A percentile compares a stretch with the other conserved stretches of the same genome.
phyloP scores from a whole-genome alignment of 768 basidiomycete genomes.

The Boletus pseudopeckii region DNA sequence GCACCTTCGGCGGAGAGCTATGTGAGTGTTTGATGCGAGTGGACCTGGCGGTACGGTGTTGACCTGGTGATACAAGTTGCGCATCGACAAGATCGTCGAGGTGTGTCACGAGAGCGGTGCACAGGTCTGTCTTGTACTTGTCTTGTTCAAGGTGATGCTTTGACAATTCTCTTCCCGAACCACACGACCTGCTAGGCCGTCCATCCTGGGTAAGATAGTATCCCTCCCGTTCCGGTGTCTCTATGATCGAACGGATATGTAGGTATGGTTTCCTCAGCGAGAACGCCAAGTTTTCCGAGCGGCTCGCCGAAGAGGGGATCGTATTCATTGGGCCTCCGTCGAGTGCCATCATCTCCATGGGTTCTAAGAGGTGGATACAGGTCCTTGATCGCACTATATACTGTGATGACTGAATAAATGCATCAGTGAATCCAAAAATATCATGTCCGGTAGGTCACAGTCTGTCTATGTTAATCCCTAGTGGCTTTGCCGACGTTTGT shows the following conservation, averaged over 20 bases:
- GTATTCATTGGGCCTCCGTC: conserved; percentile 90
- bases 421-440: conserved; percentile 89
- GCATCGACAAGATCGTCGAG: conserved; percentile 85
- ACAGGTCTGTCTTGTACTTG: conserved; percentile 49
- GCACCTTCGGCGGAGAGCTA: conserved; percentile 87
- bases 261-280: conserved; percentile 92
- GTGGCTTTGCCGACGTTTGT: conserved; percentile 4
- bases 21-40: conserved; percentile 44
- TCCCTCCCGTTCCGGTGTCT: neutral
- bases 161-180: neutral
- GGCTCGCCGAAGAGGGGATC: conserved; percentile 72
- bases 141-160: neutral
- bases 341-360: conserved; percentile 89
- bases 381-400: neutral
- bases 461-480: neutral
- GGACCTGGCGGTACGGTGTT: neutral
- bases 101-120: conserved; percentile 80
- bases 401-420: neutral
- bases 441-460: conserved; percentile 67
- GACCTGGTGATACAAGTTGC: conserved; percentile 47
- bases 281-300: conserved; percentile 78
- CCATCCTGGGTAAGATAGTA: conserved; percentile 71
- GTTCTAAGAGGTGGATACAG: conserved; percentile 75
- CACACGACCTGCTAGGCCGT: conserved; percentile 59
- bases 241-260: neutral